phyloP scores from a whole-genome alignment of 345 rosid species.

The Angophora floribunda region DNA sequence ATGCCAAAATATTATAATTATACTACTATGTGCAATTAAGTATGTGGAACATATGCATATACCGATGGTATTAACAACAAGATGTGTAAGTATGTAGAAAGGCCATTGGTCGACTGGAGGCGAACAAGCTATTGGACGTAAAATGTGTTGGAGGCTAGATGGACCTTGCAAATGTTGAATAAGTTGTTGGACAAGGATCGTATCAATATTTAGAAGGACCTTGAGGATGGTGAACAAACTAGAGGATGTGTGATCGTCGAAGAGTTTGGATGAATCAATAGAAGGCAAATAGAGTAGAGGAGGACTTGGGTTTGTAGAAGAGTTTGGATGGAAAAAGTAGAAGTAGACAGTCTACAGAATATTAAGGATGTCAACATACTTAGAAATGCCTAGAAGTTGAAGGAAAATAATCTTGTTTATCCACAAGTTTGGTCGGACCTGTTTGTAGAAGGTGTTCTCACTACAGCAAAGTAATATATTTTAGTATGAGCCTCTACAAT shows the following conservation, averaged over 20 bases:
- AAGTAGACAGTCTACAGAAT: background rate
- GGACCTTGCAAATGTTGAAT: background rate
- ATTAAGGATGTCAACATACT: background rate
- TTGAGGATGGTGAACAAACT: background rate
- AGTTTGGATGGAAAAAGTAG: background rate
- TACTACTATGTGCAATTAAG: too few species aligned
- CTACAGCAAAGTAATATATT: background rate
- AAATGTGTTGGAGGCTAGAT: background rate
- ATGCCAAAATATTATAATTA: too few species aligned
- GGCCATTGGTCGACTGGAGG: background rate
- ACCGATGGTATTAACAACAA: background rate
- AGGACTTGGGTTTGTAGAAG: background rate
- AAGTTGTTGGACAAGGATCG: background rate
- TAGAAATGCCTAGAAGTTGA: background rate
- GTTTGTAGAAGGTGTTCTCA: background rate
- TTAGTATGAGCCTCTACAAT: background rate
- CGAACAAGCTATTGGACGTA: background rate
- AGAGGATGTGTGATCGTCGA: background rate
- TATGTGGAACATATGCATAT: background rate
- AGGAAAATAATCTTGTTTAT: background rate
- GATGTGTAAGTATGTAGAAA: background rate
- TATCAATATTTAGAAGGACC: background rate
- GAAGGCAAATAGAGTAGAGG: background rate
- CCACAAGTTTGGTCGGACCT: background rate
- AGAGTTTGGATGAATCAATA: background rate